Conservation (phyloP, 2,329 filamentous ascomycete species). For the Neoarthrinium moseri region DNA sequence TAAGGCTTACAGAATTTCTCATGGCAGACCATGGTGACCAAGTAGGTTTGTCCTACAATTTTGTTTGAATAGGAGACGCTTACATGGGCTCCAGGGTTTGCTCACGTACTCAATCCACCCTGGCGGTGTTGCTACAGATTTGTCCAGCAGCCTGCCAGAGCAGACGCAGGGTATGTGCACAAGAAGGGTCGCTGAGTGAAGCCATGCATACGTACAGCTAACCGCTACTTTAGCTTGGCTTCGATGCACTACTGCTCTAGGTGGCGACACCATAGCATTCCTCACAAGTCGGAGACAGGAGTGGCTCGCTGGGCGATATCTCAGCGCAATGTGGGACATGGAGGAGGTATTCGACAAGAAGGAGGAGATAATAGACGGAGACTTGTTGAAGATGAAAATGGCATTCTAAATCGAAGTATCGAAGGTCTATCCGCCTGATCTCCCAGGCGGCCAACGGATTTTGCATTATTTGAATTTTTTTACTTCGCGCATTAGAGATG, state of each 20-base stretch:
- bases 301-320: slow-evolving; percentile 34
- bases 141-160: slow-evolving; percentile 13
- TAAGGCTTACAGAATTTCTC: slow-evolving; percentile 45
- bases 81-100: slow-evolving; percentile 35
- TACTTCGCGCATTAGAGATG: no score
- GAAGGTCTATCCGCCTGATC: no score
- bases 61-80: slow-evolving; percentile 26
- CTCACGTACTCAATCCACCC: slow-evolving; percentile 42
- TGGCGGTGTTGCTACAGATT: slow-evolving; percentile 38
- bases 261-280: slow-evolving; percentile 27
- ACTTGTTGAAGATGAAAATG: slow-evolving; percentile 23
- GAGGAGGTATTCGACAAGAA: slow-evolving; percentile 28
- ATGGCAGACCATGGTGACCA: slow-evolving; percentile 38
- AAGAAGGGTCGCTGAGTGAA: slow-evolving; percentile 7
- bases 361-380: slow-evolving; percentile 25
- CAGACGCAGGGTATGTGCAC: slow-evolving; percentile 18
- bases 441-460: no score
- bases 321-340: slow-evolving; percentile 38
- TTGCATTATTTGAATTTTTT: no score
- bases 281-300: slow-evolving; percentile 24
- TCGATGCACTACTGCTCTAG: slow-evolving; percentile 22
- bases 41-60: slow-evolving; percentile 33
- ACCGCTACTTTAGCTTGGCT: slow-evolving; percentile 16
- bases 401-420: slow-evolving; percentile 14
- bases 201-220: no score